Evolutionary conservation across 2,329 filamentous ascomycete genomes (phyloP).

Genomic region (Neonectria coccinea): DNA sequence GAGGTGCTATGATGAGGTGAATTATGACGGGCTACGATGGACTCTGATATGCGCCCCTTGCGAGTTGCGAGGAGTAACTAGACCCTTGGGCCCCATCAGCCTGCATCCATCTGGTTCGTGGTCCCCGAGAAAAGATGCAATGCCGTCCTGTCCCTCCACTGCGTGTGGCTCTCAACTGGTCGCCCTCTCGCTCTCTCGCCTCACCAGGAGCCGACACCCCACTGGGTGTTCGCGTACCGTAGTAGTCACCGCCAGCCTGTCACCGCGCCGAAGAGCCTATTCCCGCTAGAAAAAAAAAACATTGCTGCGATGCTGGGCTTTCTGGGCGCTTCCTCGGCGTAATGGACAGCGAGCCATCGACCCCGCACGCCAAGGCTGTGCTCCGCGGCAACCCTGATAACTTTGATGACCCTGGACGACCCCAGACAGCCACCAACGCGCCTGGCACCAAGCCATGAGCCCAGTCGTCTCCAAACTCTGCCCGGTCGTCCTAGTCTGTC

Average conservation of each 20-base stretch:
- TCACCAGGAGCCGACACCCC: conserved; percentile 20
- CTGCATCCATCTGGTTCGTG: conserved; percentile 22
- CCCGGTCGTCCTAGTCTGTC: conserved; percentile 31
- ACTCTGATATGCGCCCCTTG: not conserved
- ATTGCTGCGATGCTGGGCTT: not conserved
- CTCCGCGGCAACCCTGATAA: conserved; percentile 5
- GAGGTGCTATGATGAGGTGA: not conserved
- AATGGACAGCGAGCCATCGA: conserved; percentile 43
- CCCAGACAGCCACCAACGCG: conserved; percentile 10
- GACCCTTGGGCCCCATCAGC: conserved; percentile 21
- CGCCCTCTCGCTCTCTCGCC: conserved; percentile 13
- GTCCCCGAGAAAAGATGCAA: conserved; percentile 8
- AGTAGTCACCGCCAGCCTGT: not conserved
- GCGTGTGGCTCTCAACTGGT: not conserved
- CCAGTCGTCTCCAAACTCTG: conserved; percentile 27
- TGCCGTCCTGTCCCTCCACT: not conserved
- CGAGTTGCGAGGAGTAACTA: not conserved
- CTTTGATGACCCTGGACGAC: conserved; percentile 2
- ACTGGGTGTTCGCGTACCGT: not conserved
- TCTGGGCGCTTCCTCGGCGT: conserved; percentile 36
- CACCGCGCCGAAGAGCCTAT: not conserved
- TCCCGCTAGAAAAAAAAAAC: conserved; percentile 10
- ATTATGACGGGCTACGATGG: not conserved
- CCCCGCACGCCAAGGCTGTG: conserved; percentile 38
- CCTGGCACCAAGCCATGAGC: conserved; percentile 18